These are phyloP conservation scores for Speleostelium caveatum DNA, from an alignment of 78 protist species.

Conservation along the genomic window DNA sequence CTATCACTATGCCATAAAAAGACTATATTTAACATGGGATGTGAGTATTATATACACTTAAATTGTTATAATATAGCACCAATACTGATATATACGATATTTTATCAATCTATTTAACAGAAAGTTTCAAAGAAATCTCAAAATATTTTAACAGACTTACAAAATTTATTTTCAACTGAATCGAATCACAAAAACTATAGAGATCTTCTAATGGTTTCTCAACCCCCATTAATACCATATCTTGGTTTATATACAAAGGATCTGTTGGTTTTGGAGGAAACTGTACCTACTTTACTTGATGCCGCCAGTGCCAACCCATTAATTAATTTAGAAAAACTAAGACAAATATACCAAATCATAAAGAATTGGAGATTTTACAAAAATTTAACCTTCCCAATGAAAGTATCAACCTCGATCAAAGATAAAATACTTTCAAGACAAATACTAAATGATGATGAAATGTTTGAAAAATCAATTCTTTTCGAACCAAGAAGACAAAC, in stretches of 20 bases:
- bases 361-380: constrained; percentile 8
- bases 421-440: constrained; percentile 18
- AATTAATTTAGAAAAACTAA: constrained; percentile 52
- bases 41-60: no score
- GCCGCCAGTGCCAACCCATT: neutral
- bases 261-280: constrained; percentile 23
- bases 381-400: constrained; percentile 52
- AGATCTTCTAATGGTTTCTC: constrained; percentile 3
- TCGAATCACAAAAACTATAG: constrained; percentile 58
- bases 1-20: constrained; percentile 37
- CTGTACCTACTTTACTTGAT: constrained; percentile 14
- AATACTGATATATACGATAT: no score
- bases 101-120: no score
- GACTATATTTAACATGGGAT: constrained; percentile 51
- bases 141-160: neutral
- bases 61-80: no score
- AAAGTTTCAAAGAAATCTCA: constrained; percentile 33
- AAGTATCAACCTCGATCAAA: neutral
- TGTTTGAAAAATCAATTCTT: constrained; percentile 69
- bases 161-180: constrained; percentile 36
- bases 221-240: constrained; percentile 63
- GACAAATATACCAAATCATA: constrained; percentile 30
- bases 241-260: constrained; percentile 61
- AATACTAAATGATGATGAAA: constrained; percentile 65
- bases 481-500: constrained; percentile 53